A percentile compares a stretch with the other conserved stretches of the same genome.
Conservation (phyloP, 2,329 filamentous ascomycete species). For the Neofusicoccum ribis region DNA sequence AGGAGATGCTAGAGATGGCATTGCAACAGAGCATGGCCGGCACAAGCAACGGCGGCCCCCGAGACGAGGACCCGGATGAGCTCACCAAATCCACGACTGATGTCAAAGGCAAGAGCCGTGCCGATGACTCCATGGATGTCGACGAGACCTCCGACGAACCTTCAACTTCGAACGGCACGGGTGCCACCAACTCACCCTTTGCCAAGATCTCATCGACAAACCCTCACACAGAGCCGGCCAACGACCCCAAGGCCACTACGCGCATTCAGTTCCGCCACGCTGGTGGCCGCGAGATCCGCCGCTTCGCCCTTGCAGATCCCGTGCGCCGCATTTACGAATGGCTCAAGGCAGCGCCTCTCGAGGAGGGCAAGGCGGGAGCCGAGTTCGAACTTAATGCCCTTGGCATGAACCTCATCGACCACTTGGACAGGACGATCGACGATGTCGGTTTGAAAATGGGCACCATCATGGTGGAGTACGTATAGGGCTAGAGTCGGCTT, state of each 20-base stretch:
- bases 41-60: conserved; percentile 52
- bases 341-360: conserved; percentile 85
- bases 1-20: conserved; percentile 95
- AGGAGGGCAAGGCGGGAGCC: conserved; percentile 75
- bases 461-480: conserved; percentile 91
- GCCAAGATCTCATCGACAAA: conserved; percentile 68
- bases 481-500: conserved; percentile 23
- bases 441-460: conserved; percentile 87
- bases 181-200: conserved; percentile 56
- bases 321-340: conserved; percentile 91
- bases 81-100: conserved; percentile 66
- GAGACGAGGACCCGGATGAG: conserved; percentile 79
- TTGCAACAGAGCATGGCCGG: conserved; percentile 78
- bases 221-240: conserved; percentile 76
- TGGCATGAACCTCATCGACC: conserved; percentile 80
- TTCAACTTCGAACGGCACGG: conserved; percentile 30
- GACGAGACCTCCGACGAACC: conserved; percentile 27
- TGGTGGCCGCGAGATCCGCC: conserved; percentile 78
- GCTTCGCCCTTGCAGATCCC: conserved; percentile 75
- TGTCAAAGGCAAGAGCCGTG: conserved; percentile 57
- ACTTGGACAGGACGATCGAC: conserved; percentile 71
- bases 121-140: conserved; percentile 29
- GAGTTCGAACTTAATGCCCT: conserved; percentile 87
- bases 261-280: conserved; percentile 92
- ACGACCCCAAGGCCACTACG: conserved; percentile 71